These are phyloP conservation scores for Quercus suber DNA, from an alignment of 306 rosid genomes.

Conservation along the genomic window DNA sequence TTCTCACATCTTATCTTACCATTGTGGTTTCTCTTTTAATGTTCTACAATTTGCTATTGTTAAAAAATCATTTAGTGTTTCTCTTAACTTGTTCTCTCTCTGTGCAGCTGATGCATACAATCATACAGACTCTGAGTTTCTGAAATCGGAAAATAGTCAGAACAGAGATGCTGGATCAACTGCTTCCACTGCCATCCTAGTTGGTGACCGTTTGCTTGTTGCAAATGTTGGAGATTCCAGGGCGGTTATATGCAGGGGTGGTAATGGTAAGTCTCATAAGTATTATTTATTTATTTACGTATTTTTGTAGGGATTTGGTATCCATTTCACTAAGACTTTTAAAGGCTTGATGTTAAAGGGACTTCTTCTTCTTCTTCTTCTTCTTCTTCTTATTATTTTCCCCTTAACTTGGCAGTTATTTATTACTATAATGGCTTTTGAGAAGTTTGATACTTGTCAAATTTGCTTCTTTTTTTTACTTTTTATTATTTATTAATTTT, in stretches of 20 bases:
- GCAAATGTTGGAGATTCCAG: slow-evolving; percentile 98
- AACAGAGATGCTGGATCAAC: slow-evolving; percentile 96
- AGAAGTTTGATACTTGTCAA: neutral
- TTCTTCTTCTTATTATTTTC: neutral
- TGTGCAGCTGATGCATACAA: slow-evolving; percentile 86
- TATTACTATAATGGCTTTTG: neutral
- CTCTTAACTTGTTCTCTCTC: slow-evolving; percentile 10
- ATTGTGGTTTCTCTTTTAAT: neutral
- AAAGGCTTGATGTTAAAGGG: neutral
- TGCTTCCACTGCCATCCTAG: slow-evolving; percentile 95
- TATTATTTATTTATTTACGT: neutral
- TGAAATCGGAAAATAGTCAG: slow-evolving; percentile 83
- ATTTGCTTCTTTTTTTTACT: neutral
- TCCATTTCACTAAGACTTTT: neutral
- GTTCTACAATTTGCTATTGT: slow-evolving; percentile 11
- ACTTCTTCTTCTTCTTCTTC: too few relatives aligned
- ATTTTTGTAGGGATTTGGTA: neutral
- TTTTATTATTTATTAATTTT: too few relatives aligned
- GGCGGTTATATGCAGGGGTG: slow-evolving; percentile 91
- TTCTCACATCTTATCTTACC: slow-evolving; percentile 13
- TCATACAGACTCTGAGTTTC: slow-evolving; percentile 86
- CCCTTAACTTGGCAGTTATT: neutral
- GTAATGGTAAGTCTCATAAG: slow-evolving; percentile 55
- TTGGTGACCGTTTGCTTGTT: slow-evolving; percentile 93
- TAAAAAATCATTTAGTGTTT: neutral